Base-by-base conservation (phyloP, 768 basidiomycete species). In the Boletellus ananiceps region DNA sequence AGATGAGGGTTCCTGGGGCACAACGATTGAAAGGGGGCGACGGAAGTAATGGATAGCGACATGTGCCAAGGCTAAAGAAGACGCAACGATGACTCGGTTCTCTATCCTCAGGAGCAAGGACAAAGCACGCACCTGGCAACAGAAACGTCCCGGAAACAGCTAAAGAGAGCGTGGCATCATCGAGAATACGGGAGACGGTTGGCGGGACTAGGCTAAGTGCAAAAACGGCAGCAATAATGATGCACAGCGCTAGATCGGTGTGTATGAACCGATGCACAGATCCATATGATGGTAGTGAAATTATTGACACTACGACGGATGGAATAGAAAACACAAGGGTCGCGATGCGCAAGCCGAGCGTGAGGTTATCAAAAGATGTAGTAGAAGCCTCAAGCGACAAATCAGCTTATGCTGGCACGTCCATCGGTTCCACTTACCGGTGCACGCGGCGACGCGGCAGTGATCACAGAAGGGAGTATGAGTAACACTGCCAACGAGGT, bases 1-100 rank as follows among this genome's bases (percentile, higher is more conserved):
- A 12, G 61, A 58, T 13, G 58, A 40, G 3, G 71, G 71, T 35
- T 64, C 73, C 14, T 73, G 69, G n/a, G 83, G 86, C 33, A 93
- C 77, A 47, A 95, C 77, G 60, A 96, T 96, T 0, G 88, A 74
- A 3, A 93, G 74, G 2, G 93, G 93, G 3, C 83, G 81, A 50
- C 83, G 82, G 70, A 96, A 84, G 62, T 90, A 83, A 70, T 95
- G 93, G 4, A 83, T 81, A 23, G 78, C 76, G 56, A 95, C 81
- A 69, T 94, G 92, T 46, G 88, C 69, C 42, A 91, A 60, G 14
- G 90, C 86, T 78, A 29, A 29, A 29, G 62, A 43, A 32, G 41
- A 21, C 16, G 15, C 38, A 38, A 45, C 14, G 27, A 48, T 25
- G 38, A 6, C 32, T 48, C 41, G 40, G 29, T 21, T 27, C 31